Evolutionary conservation across 208 protist species (phyloP), one percentile per base, ranked within the genome.

Genomic region (Naegleria gruberi): DNA sequence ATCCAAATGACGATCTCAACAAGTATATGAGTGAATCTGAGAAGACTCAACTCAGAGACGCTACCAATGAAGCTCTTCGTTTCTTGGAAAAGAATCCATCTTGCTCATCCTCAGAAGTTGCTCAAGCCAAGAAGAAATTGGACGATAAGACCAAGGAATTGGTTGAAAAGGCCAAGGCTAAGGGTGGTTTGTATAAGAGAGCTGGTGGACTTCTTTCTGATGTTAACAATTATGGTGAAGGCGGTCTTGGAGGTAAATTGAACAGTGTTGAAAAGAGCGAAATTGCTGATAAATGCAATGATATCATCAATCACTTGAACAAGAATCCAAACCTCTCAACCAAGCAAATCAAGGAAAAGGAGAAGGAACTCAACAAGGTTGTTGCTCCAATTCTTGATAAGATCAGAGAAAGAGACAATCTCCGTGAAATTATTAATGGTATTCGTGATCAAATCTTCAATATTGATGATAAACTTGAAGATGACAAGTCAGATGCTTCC

Each of bases 271-370:
- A 77, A 77, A 30, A 26, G 12, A 26, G 6, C 34, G 65, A 77
- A 77, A 5, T 77, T 77, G 30, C 34, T 30, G 65, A 77, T 26
- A 37, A 37, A n/a, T 30, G 30, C 30, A 42, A 88, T 43, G 84
- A 88, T 19, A 65, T 93, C 43, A 93, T 97, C 91, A 90, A 91
- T 17, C 97, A 94, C 93, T 91, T 98, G 45, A 94, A 98, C 10
- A 47, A 41, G 89, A 96, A 43, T 94, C 93, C 90, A 94, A 95
- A 94, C 65, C 97, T 97, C 4, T 94, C 97, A 45, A 96, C 97
- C 91, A 97, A 98, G 89, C 97, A 99, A 92, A 98, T 95, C 93
- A 96, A 99, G 57, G 92, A 93, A 51, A 93, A 96, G n/a, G 94
- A 94, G 57, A 97, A 99, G 93, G 94, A 96, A 90, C 92, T 98